phyloP scores from a whole-genome alignment of 2,329 filamentous ascomycete genomes.

The Aureobasidium sp. region DNA sequence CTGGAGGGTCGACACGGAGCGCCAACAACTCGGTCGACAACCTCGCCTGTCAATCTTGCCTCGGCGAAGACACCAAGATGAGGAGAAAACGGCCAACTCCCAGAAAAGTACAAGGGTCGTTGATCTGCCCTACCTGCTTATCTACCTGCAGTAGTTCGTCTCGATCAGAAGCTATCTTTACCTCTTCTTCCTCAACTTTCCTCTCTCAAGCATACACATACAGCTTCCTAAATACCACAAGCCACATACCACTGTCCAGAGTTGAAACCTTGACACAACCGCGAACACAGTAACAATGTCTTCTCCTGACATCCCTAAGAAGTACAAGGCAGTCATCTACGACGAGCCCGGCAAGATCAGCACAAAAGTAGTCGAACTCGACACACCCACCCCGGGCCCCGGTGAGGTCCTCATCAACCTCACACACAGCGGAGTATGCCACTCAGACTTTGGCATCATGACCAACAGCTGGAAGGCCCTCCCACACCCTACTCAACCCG shows the following conservation, averaged over 20 bases:
- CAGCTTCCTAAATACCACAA: neutral
- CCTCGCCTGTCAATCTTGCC: neutral
- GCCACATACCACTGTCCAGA: neutral
- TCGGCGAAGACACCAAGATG: neutral
- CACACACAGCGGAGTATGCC: constrained; percentile 59
- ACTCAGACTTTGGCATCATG: constrained; percentile 54
- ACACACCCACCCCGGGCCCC: constrained; percentile 56
- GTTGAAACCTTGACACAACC: neutral
- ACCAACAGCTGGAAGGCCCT: constrained; percentile 48
- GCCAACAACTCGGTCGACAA: neutral
- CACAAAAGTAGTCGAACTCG: constrained; percentile 56
- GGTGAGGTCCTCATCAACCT: constrained; percentile 58
- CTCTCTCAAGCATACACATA: neutral
- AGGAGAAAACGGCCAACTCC: neutral
- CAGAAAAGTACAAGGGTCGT: neutral
- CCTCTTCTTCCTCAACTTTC: neutral
- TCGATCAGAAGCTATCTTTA: neutral
- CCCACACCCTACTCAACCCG: constrained; percentile 50
- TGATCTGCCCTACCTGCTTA: neutral
- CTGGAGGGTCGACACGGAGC: neutral
- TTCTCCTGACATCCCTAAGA: constrained; percentile 38
- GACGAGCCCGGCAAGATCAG: constrained; percentile 59
- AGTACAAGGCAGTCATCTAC: constrained; percentile 57
- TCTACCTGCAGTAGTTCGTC: constrained; percentile 5
- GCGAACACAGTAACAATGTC: neutral